A percentile compares a stretch with the other conserved stretches of the same genome.
phyloP scores from a whole-genome alignment of 2,329 filamentous ascomycete genomes.

The Clarireedia monteithiana region DNA sequence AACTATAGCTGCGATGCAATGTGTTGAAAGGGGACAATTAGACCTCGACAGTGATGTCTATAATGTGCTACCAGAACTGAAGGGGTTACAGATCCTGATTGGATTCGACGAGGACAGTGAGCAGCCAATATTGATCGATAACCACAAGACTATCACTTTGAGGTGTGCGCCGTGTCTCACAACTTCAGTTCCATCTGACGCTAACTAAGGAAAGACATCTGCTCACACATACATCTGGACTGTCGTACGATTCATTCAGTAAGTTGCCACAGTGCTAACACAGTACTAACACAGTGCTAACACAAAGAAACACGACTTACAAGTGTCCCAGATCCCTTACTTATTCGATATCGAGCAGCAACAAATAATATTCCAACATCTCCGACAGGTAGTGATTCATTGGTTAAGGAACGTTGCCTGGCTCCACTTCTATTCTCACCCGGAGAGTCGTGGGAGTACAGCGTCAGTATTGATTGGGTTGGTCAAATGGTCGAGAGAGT shows the following conservation, averaged over 20 bases:
- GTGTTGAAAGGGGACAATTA: conserved; percentile 44
- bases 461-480: conserved; percentile 45
- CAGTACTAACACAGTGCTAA: too few relatives aligned
- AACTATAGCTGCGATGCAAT: conserved; percentile 46
- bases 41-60: conserved; percentile 38
- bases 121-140: conserved; percentile 16
- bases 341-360: conserved; percentile 12
- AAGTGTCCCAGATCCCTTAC: background rate
- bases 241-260: conserved; percentile 22
- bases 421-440: conserved; percentile 55
- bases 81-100: conserved; percentile 21
- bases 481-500: conserved; percentile 41
- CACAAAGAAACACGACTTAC: background rate
- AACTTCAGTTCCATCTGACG: background rate
- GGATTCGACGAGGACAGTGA: conserved; percentile 19
- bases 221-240: conserved; percentile 23
- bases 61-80: conserved; percentile 21
- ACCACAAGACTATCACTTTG: conserved; percentile 24
- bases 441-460: conserved; percentile 53
- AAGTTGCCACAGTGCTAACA: background rate
- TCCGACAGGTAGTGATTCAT: background rate
- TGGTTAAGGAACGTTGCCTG: conserved; percentile 6
- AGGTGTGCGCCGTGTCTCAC: conserved; percentile 14
- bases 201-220: conserved; percentile 16
- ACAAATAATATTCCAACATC: background rate